phyloP scores from a whole-genome alignment of 306 rosid genomes.

The Ammopiptanthus mongolicus region DNA sequence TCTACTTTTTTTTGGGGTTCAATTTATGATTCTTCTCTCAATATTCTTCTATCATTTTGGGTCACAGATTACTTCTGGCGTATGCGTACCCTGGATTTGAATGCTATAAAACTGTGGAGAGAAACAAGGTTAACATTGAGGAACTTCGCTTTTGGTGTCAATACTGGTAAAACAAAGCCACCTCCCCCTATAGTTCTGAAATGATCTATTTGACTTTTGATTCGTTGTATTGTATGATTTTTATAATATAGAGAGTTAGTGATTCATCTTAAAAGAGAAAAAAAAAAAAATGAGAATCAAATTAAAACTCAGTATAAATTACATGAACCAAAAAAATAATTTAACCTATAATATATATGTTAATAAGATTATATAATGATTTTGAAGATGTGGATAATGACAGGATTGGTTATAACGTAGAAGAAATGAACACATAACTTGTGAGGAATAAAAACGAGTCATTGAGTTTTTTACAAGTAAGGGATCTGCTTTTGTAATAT shows the following conservation, averaged over 20 bases:
- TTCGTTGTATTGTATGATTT: neutral
- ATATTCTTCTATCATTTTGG: neutral
- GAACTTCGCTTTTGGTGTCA: slow-evolving; percentile 97
- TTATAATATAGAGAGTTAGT: neutral
- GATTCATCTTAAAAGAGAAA: no score
- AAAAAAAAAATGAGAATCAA: no score
- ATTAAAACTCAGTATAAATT: no score
- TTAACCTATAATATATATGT: neutral
- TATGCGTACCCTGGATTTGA: slow-evolving; percentile 94
- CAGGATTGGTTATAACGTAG: neutral
- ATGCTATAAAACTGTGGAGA: slow-evolving; percentile 78
- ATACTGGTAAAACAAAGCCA: slow-evolving; percentile 55
- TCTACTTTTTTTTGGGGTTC: neutral
- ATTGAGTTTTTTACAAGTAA: slow-evolving; percentile 7
- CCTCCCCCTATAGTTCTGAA: neutral
- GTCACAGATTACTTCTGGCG: slow-evolving; percentile 63
- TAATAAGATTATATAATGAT: neutral
- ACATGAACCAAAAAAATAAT: no score
- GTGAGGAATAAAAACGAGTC: neutral
- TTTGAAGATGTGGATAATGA: neutral
- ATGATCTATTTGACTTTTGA: neutral
- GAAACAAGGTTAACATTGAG: slow-evolving; percentile 44
- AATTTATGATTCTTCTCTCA: neutral
- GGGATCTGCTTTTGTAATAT: slow-evolving; percentile 18
- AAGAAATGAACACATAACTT: neutral